Evolutionary conservation across 805 yeast genomes (phyloP), one percentile per base, ranked within the genome.

Genomic region (Saturnispora sekii): DNA sequence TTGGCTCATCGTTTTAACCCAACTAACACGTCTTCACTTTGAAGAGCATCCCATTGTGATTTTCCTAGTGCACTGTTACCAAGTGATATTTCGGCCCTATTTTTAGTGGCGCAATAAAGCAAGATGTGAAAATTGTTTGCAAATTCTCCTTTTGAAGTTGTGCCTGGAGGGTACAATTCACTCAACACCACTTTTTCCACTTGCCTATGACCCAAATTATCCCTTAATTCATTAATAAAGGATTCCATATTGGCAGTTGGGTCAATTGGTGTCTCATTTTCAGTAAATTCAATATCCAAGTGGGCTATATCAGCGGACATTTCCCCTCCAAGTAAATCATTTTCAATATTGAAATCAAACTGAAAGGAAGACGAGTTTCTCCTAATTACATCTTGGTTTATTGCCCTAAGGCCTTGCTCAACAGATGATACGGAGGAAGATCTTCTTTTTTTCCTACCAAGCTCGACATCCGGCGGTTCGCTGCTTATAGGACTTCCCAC

Each of bases 1-100:
- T 32, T 17, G 21, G 28, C 26, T 10, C 8, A 29, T 17, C 16
- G 29, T 5, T 9, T 18, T 11, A 39, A 17, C 10, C 11, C 29
- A 28, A 56, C 39, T 12, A 44, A 37, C 30, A 57, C 51, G 33
- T 53, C 53, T n/a, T 44, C 47, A 10, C 48, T 49, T 10, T 17
- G 16, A n/a, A 57, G 37, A 26, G 48, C 26, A n/a, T 54, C 59
- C 62, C 62, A 58, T 40, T 53, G 57, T 26, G 50, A 53, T 26
- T 44, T 45, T 1, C 55, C 55, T 15, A 49, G 32, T 9, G 50
- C 48, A 3, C 45, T 26, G 5, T n/a, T 51, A 15, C 47, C 38
- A 11, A 46, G 40, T n/a, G 49, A 54, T 16, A 58, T 8, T 12
- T 43, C 44, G 3, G 53, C 36, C 32, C 45, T 14, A 28, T 41